Evolutionary conservation across 345 rosid genomes (phyloP), one percentile per base, ranked within the genome.

Genomic region (Erucastrum elatum): DNA sequence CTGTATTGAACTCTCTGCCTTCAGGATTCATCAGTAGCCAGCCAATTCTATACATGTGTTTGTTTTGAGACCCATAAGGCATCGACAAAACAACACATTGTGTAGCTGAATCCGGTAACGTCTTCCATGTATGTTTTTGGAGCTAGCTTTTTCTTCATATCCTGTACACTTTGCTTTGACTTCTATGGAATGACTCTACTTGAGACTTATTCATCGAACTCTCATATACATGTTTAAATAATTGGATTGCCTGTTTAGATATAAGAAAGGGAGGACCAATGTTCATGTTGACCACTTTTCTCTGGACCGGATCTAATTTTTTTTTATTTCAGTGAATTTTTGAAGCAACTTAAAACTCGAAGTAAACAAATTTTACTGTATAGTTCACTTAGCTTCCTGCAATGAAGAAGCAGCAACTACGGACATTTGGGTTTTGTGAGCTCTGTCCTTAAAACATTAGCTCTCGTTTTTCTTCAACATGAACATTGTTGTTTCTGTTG

Each of bases 391-490:
- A 15, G 46, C 0, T 16, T 53, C 8, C 15, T 30, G 63, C 30
- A 69, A 31, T n/a, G 39, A 64, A 15, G 68, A 5, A 68, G 17
- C 60, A 66, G 10, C 33, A 68, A 30, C 73, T 46, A 39, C 10
- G 31, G 44, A 51, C 59, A 62, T 37, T 12, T 64, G 61, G 61
- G 33, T 51, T 63, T 51, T 49, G 37, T 13, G 30, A 62, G 15
- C 34, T 69, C n/a, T 64, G 35, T 30, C 39, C 66, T 46, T 13
- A 13, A 13, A 71, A 41, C 72, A 71, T 39, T 39, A 64, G 51
- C 35, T 13, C 51, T 35, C 0, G 60, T 17, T 61, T 55, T 51
- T 64, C 34, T 70, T 37, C 49, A 71, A 55, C 66, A 71, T 15
- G 46, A 63, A 26, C 65, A 51, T 15, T 9, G 6, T 64, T 16